Evolutionary conservation across 768 basidiomycete species (phyloP), one percentile per base, ranked within the genome.

Genomic region (Paxillus involutus): DNA sequence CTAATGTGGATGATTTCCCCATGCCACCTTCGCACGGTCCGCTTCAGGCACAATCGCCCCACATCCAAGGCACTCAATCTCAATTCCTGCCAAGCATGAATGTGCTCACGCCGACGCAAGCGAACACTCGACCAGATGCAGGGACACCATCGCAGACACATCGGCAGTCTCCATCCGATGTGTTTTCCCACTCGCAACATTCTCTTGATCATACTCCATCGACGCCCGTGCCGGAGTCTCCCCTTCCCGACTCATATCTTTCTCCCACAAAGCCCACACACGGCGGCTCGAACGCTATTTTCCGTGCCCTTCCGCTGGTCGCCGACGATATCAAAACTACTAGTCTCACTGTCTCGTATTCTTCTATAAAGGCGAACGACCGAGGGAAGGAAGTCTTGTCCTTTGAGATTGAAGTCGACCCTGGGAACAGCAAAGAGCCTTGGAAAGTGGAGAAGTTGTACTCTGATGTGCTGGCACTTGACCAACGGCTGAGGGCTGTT

Each of bases 381-480:
- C 80, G 87, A 48, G 91, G 93, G 47, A 94, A 93, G 68, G 96
- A 98, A 62, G 91, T 95, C 2, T 74, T 98, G 40, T 92, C 88
- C 8, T 98, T 98, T 71, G 76, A 93, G 57, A 82, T 98, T 47
- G 72, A 74, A 46, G 86, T 98, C 29, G 77, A 84, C 57, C 88
- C 89, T 10, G 83, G 85, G 3, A 77, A 80, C 53, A 81, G 82
- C 16, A 91, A 91, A 63, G 84, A 85, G 17, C 71, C 79, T 0
- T 92, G 91, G 82, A 88, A 80, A 64, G 82, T 99, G 13, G 93
- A 97, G 73, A 99, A 99, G 73, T 76, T 92, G 73, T 97, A 94
- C 72, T 89, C 87, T 45, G 96, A 98, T 59, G 89, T 98, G 19
- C 74, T 96, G n/a, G 84, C 80, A 46, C 75, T 99, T 39, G 97